Evolutionary conservation across 257 asterid species (phyloP).

Genomic region (Pogostemon cablin): DNA sequence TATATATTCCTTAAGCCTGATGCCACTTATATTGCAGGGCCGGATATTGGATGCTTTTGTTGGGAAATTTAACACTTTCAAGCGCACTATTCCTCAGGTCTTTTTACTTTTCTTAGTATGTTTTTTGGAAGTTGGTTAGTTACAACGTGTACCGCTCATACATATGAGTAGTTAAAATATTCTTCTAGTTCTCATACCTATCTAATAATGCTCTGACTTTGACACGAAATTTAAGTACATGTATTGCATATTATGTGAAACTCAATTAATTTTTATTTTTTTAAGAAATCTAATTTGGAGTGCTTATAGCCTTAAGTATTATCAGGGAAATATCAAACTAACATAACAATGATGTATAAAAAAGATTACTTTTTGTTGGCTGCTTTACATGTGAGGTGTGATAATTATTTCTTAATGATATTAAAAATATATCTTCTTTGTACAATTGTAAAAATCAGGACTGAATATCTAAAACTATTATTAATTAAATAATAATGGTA

Average conservation of each 20-base stretch:
- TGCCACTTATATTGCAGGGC: constrained; percentile 57
- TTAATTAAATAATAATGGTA: too few species aligned
- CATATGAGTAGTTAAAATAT: constrained; percentile 7
- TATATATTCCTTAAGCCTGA: constrained; percentile 19
- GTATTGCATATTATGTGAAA: neutral
- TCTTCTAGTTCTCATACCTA: neutral
- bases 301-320: neutral
- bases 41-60: constrained; percentile 99
- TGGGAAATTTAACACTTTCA: constrained; percentile 95
- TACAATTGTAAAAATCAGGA: too few species aligned
- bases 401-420: neutral
- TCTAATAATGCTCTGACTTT: neutral
- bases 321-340: neutral
- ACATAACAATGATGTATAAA: neutral
- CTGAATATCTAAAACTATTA: too few species aligned
- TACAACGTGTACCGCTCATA: neutral
- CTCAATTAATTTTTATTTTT: neutral
- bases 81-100: constrained; percentile 99
- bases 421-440: too few species aligned
- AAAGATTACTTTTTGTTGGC: neutral
- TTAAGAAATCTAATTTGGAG: neutral
- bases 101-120: constrained; percentile 24
- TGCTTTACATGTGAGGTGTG: neutral
- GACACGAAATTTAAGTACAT: neutral
- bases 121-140: constrained; percentile 7